Conservation (phyloP, 306 rosid genomes). For the Heteromeles arbutifolia region DNA sequence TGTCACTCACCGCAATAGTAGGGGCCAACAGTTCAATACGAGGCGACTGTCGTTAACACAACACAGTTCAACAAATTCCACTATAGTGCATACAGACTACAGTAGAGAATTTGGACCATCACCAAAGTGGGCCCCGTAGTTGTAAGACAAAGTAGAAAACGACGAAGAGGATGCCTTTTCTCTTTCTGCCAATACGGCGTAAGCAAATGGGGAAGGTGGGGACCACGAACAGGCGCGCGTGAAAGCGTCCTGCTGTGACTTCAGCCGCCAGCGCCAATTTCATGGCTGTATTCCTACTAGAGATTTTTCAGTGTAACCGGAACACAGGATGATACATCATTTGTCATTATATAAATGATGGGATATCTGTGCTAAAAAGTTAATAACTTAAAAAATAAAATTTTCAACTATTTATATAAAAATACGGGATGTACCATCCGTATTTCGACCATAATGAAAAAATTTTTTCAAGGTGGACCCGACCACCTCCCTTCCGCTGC, state of each 20-base stretch:
- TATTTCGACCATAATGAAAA: too few species aligned
- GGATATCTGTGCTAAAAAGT: too few species aligned
- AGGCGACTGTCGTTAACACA: neutral
- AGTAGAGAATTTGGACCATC: neutral
- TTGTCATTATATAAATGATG: too few species aligned
- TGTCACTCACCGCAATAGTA: too few species aligned
- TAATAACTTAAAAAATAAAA: too few species aligned
- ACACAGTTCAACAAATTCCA: neutral
- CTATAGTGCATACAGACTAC: neutral
- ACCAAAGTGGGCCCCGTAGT: neutral
- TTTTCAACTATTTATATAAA: too few species aligned
- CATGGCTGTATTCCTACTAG: neutral
- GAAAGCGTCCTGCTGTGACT: neutral
- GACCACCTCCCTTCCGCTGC: neutral
- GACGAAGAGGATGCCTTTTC: neutral
- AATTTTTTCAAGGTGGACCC: neutral
- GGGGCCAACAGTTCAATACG: too few species aligned
- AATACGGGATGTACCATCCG: too few species aligned
- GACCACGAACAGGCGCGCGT: constrained; percentile 3
- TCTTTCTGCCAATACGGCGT: neutral
- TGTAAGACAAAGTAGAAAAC: neutral
- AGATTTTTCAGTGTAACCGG: too few species aligned
- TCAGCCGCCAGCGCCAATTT: neutral
- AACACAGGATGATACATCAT: too few species aligned
- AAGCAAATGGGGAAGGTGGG: neutral